A percentile compares a stretch with the other conserved stretches of the same genome.
Evolutionary conservation across 1,284 basidiomycete genomes (phyloP).

Genomic region (Pterula multifida): DNA sequence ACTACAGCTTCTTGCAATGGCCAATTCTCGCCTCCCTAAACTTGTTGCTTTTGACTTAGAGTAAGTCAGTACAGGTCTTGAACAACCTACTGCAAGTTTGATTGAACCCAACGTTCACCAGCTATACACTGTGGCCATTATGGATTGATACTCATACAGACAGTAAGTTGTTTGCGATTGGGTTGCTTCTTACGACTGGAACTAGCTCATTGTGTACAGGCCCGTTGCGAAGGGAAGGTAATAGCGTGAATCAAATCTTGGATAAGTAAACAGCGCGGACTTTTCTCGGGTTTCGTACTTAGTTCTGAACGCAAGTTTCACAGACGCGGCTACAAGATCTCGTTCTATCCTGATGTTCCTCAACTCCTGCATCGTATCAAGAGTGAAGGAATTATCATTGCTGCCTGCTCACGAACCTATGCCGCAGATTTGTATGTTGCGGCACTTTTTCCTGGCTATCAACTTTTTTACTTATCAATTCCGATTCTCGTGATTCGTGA

Average conservation of each 20-base stretch:
- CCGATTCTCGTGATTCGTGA: slow-evolving; percentile 2
- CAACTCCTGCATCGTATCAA: slow-evolving; percentile 59
- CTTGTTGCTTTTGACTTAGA: slow-evolving; percentile 79
- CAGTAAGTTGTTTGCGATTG: slow-evolving; percentile 18
- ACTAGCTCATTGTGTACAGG: slow-evolving; percentile 25
- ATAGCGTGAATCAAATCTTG: slow-evolving; percentile 45
- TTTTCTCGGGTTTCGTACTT: too few species aligned
- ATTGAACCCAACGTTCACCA: slow-evolving; percentile 16
- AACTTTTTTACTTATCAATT: not conserved
- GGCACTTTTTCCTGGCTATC: not conserved
- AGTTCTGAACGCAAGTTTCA: slow-evolving; percentile 8
- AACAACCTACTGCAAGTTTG: not conserved
- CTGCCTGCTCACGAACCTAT: slow-evolving; percentile 67
- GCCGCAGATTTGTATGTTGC: slow-evolving; percentile 63
- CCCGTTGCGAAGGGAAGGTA: slow-evolving; percentile 47
- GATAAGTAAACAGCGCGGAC: slow-evolving; percentile 53
- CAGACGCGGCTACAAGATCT: slow-evolving; percentile 45
- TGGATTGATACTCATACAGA: slow-evolving; percentile 72
- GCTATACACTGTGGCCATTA: slow-evolving; percentile 76
- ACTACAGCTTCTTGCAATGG: not conserved
- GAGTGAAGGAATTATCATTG: slow-evolving; percentile 44
- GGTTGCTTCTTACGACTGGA: slow-evolving; percentile 1
- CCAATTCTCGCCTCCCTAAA: slow-evolving; percentile 31
- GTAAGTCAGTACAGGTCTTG: slow-evolving; percentile 33
- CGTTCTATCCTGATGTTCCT: slow-evolving; percentile 70